A percentile compares a stretch with the other conserved stretches of the same genome.
These are phyloP conservation scores for Aegilops tauschii DNA, from an alignment of 176 grass and related monocot genomes.

Conservation along the genomic window DNA sequence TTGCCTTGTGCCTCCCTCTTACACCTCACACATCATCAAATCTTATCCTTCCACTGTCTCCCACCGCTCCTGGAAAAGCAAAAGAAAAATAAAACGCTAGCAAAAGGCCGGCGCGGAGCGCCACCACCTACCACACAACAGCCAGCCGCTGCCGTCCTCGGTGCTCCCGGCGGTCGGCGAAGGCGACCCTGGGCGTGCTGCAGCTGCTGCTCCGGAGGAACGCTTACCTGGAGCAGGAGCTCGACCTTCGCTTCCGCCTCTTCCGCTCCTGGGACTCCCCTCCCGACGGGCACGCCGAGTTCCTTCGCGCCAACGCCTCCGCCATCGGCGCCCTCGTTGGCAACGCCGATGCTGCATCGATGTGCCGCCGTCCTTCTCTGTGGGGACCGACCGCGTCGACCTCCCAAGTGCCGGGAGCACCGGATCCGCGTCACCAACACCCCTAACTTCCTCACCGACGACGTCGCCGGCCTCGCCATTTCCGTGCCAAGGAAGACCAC, in stretches of 20 bases:
- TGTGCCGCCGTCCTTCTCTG: conserved; percentile 66
- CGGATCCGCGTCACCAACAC: conserved; percentile 83
- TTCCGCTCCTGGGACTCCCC: conserved; percentile 61
- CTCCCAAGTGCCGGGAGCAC: conserved; percentile 56
- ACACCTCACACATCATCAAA: too few relatives aligned
- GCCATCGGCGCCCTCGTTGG: conserved; percentile 67
- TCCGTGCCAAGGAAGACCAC: conserved; percentile 51
- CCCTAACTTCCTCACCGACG: conserved; percentile 88
- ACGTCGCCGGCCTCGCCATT: conserved; percentile 78
- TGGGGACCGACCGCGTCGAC: conserved; percentile 81
- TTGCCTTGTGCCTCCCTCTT: too few relatives aligned
- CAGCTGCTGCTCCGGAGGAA: conserved; percentile 47
- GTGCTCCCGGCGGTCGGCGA: background rate
- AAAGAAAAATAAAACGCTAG: too few relatives aligned
- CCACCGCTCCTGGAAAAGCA: too few relatives aligned
- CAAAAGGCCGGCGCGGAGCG: too few relatives aligned
- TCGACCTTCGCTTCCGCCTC: conserved; percentile 56
- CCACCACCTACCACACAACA: background rate
- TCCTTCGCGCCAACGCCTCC: conserved; percentile 53
- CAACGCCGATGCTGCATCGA: conserved; percentile 62
- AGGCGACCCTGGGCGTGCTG: conserved; percentile 26
- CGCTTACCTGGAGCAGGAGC: conserved; percentile 71
- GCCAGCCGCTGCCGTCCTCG: background rate
- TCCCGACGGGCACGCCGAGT: conserved; percentile 21
- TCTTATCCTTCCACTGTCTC: too few relatives aligned